Percentiles rank a stretch among this genome's conserved stretches.
Conservation (phyloP, 805 yeast species). For the Spencermartinsiella europaea region DNA sequence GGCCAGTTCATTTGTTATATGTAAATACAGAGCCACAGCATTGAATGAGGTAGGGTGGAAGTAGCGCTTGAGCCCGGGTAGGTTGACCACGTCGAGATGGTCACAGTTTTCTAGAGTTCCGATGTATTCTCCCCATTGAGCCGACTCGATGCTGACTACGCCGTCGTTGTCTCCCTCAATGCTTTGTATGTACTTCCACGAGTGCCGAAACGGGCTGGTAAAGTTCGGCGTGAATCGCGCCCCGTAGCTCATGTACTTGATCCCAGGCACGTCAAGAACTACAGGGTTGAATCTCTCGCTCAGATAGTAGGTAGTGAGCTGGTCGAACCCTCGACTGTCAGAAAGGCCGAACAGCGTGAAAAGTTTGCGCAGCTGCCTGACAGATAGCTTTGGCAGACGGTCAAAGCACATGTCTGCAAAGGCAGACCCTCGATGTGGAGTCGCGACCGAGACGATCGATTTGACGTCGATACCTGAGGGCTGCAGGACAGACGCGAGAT, state of each 20-base stretch:
- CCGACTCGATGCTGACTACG: slow-evolving; percentile 68
- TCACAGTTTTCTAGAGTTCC: slow-evolving; percentile 78
- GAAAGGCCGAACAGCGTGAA: slow-evolving; percentile 24
- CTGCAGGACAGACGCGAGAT: slow-evolving; percentile 55
- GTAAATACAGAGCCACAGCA: slow-evolving; percentile 64
- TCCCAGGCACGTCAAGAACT: slow-evolving; percentile 52
- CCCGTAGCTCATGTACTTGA: slow-evolving; percentile 78
- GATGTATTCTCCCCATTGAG: slow-evolving; percentile 78
- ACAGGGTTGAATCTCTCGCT: slow-evolving; percentile 45
- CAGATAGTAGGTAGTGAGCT: slow-evolving; percentile 57
- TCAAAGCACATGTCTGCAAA: slow-evolving; percentile 52
- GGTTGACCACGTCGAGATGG: slow-evolving; percentile 80
- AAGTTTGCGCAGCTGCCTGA: slow-evolving; percentile 9
- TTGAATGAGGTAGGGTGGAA: slow-evolving; percentile 41
- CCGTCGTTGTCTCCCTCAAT: slow-evolving; percentile 72
- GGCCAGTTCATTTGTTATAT: slow-evolving; percentile 60
- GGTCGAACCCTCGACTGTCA: slow-evolving; percentile 43
- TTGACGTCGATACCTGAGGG: slow-evolving; percentile 49
- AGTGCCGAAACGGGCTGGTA: slow-evolving; percentile 52
- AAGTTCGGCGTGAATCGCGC: slow-evolving; percentile 62
- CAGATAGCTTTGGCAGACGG: slow-evolving; percentile 5
- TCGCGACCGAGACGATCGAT: slow-evolving; percentile 76
- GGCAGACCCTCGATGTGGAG: slow-evolving; percentile 86
- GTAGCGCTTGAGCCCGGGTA: slow-evolving; percentile 37
- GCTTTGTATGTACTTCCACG: slow-evolving; percentile 58